A percentile compares a stretch with the other conserved stretches of the same genome.
Evolutionary conservation across 179 eudicot species (phyloP).

Genomic region (Silene noctiflora): DNA sequence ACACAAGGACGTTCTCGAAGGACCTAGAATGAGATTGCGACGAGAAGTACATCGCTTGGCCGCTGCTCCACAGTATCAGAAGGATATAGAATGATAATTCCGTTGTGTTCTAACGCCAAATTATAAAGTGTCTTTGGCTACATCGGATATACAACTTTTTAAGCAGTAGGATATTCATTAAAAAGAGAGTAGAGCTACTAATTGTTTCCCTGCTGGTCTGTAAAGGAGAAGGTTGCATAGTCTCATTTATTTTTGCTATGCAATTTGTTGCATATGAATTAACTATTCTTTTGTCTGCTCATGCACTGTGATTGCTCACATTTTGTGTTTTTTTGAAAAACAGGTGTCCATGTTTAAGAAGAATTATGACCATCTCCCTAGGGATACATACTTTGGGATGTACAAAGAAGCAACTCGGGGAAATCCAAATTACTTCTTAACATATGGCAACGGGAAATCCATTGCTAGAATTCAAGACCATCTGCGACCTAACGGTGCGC

Average conservation of each 20-base stretch:
- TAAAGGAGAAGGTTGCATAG: not conserved
- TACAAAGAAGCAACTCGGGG: conserved; percentile 86
- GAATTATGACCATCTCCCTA: conserved; percentile 83
- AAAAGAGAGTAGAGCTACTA: not conserved
- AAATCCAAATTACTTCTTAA: conserved; percentile 86
- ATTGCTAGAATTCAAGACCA: conserved; percentile 76
- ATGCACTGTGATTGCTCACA: not conserved
- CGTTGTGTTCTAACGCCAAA: not conserved
- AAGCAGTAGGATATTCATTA: not conserved
- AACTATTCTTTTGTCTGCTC: not conserved
- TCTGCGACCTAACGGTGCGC: conserved; percentile 94
- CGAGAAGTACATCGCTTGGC: not conserved
- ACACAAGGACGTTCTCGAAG: not conserved
- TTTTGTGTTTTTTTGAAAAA: conserved; percentile 9
- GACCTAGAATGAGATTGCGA: not conserved
- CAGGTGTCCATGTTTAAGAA: conserved; percentile 87
- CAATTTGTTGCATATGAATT: not conserved
- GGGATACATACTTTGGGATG: conserved; percentile 77
- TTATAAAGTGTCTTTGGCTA: not conserved
- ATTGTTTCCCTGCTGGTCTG: not conserved
- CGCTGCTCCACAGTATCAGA: no score
- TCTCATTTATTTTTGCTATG: not conserved
- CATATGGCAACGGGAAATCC: conserved; percentile 90
- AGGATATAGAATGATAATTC: no score
- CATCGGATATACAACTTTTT: not conserved